Conservation (phyloP, 2,329 filamentous ascomycete genomes). For the Alternaria conjuncta region DNA sequence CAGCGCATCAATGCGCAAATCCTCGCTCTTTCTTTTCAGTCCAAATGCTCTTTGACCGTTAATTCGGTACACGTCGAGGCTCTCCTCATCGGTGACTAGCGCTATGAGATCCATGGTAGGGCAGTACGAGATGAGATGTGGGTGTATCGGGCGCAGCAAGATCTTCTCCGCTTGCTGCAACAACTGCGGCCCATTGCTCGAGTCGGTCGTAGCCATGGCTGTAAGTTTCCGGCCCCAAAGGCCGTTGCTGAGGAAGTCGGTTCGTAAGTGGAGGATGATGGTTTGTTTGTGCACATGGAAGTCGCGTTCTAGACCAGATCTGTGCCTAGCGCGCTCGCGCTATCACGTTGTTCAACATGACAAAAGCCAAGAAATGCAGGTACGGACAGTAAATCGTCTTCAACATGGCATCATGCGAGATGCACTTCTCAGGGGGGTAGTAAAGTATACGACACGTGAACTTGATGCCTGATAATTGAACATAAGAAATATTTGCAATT, state of each 20-base stretch:
- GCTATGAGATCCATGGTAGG: slow-evolving; percentile 85
- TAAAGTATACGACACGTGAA: neutral
- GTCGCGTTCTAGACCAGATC: slow-evolving; percentile 22
- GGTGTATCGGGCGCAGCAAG: slow-evolving; percentile 57
- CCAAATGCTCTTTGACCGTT: slow-evolving; percentile 75
- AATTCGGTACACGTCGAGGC: slow-evolving; percentile 77
- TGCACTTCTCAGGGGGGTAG: no score
- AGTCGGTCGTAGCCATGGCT: slow-evolving; percentile 12
- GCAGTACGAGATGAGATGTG: slow-evolving; percentile 73
- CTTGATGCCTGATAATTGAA: neutral
- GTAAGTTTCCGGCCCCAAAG: slow-evolving; percentile 4
- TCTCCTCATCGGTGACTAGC: slow-evolving; percentile 70
- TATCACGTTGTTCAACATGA: slow-evolving; percentile 27
- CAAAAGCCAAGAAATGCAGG: neutral
- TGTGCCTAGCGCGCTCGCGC: slow-evolving; percentile 33
- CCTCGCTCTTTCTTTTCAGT: slow-evolving; percentile 49
- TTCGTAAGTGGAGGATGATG: slow-evolving; percentile 6
- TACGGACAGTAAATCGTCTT: neutral
- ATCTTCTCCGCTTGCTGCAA: slow-evolving; percentile 51
- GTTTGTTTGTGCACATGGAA: slow-evolving; percentile 17
- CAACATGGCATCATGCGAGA: neutral
- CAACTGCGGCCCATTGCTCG: slow-evolving; percentile 23
- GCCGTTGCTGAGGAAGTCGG: slow-evolving; percentile 9
- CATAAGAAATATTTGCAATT: slow-evolving; percentile 1
- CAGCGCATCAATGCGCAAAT: slow-evolving; percentile 45